Evolutionary conservation across 768 basidiomycete genomes (phyloP), one percentile per base, ranked within the genome.

Genomic region (Boletus fagicola): DNA sequence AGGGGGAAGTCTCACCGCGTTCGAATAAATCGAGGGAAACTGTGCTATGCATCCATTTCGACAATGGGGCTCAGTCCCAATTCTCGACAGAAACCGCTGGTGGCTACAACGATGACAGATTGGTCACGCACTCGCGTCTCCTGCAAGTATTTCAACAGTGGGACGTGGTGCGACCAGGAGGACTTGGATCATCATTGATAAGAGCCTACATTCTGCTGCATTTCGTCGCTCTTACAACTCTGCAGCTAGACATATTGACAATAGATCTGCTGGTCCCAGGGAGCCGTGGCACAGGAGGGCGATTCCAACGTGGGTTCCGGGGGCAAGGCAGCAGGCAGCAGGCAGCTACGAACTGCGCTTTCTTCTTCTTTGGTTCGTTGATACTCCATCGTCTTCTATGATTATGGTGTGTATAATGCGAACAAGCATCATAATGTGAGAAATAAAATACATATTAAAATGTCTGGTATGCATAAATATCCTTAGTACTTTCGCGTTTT

Each of bases 21-120:
- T 28, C 11, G 6, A n/a, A 8, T 8, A 11, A 10, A 36, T 20
- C 33, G 24, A 51, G 39, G 26, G 18, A 51, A 24, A 63, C 31
- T 18, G 38, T 51, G 11, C 39, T 56, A 30, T 36, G 35, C 9
- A 22, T 40, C 50, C 40, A 53, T 10, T 53, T 63, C 22, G 57
- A 59, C 28, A 10, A 9, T 11, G 42, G 30, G 0, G 30, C 58
- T 35, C 60, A 45, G 20, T 20, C n/a, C 12, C 60, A 24, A 36
- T 52, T 60, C 42, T 45, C 53, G 9, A 31, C 5, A 7, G n/a
- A 39, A n/a, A 39, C 8, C 18, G 38, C 10, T 39, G 38, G 7
- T 40, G 39, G n/a, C 39, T 18, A 11, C 26, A 18, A 15, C 43
- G 24, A 45, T 26, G 8, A 30, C 16, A 28, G 8, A 28, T 15